Evolutionary conservation across 1,139 yeast genomes (phyloP).

Genomic region (Pneumocystis canis): DNA sequence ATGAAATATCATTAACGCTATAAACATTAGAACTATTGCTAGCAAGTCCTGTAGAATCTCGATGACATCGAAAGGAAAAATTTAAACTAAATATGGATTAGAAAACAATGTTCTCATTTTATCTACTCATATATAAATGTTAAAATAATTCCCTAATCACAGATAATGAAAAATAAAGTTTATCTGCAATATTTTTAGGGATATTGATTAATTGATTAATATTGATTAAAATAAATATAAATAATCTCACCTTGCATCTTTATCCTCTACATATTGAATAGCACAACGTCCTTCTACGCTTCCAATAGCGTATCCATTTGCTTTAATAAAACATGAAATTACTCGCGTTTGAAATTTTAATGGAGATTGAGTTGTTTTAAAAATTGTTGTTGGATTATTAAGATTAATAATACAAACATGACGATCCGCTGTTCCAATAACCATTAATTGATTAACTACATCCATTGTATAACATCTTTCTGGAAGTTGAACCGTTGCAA

Average conservation of each 20-base stretch:
- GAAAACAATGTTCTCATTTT: conserved; percentile 16
- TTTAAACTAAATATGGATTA: conserved; percentile 27
- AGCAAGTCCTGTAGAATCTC: conserved; percentile 32
- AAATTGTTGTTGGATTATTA: conserved; percentile 63
- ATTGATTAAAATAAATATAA: not conserved
- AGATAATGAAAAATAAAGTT: not conserved
- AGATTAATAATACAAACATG: conserved; percentile 66
- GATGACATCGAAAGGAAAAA: conserved; percentile 88
- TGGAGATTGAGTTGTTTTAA: conserved; percentile 64
- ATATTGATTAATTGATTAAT: not conserved
- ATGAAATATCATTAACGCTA: conserved; percentile 63
- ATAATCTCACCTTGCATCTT: conserved; percentile 39
- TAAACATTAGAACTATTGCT: conserved; percentile 31
- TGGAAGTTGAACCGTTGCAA: conserved; percentile 67
- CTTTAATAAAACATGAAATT: conserved; percentile 72
- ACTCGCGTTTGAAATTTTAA: conserved; percentile 81
- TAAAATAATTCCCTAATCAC: not conserved
- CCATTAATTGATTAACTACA: conserved; percentile 60
- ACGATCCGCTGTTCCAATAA: conserved; percentile 85
- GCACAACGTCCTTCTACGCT: conserved; percentile 95
- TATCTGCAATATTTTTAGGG: not conserved
- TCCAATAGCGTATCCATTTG: conserved; percentile 85
- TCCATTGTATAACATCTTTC: conserved; percentile 91
- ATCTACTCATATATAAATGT: conserved; percentile 19
- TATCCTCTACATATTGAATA: conserved; percentile 79